A percentile compares a stretch with the other conserved stretches of the same genome.
Conservation (phyloP, 2,329 filamentous ascomycete genomes). For the Pseudogymnoascus sp. region DNA sequence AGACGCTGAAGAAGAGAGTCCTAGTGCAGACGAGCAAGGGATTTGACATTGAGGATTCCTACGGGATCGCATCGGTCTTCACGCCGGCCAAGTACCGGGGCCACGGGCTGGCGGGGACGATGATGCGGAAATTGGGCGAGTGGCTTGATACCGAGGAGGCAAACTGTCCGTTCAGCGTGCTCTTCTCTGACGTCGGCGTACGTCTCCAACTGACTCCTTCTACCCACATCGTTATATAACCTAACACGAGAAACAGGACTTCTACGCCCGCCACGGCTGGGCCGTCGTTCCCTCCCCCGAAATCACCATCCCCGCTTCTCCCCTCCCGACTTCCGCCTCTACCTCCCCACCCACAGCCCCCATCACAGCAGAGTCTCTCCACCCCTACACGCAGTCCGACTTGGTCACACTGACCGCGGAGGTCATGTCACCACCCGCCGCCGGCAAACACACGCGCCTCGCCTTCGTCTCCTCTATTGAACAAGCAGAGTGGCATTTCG, state of each 20-base stretch:
- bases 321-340: constrained; percentile 5
- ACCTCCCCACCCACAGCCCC: not conserved
- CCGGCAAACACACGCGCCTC: constrained; percentile 17
- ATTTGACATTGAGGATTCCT: not conserved
- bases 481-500: constrained; percentile 20
- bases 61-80: not conserved
- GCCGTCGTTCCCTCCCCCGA: constrained; percentile 27
- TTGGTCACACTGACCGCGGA: not conserved
- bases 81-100: not conserved
- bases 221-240: not conserved
- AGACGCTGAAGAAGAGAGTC: not conserved
- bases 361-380: not conserved
- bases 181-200: not conserved
- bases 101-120: not conserved
- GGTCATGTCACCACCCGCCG: not conserved
- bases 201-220: not conserved
- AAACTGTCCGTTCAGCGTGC: not conserved
- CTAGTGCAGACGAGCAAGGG: not conserved
- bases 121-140: not conserved
- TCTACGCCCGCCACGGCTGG: constrained; percentile 33
- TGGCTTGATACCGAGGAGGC: constrained; percentile 1
- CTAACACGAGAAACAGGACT: constrained; percentile 13
- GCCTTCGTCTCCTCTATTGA: constrained; percentile 21
- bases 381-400: not conserved
- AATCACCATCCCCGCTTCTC: constrained; percentile 28